Percentiles rank a stretch among this genome's conserved stretches.
These are phyloP conservation scores for Colletotrichum sp. DNA, from an alignment of 2,329 filamentous ascomycete genomes.

Conservation along the genomic window DNA sequence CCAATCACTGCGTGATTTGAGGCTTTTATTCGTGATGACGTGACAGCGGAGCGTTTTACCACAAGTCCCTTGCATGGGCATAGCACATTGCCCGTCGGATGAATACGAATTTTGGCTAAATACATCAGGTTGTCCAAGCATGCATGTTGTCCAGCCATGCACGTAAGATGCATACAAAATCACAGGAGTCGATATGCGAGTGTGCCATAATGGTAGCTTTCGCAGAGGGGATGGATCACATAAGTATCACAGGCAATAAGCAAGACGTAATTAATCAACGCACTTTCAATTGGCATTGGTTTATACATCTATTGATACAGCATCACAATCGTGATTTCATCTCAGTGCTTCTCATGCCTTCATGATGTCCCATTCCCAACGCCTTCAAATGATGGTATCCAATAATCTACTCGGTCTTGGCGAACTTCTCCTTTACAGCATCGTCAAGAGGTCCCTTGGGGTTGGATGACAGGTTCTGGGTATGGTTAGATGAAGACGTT, in stretches of 20 bases:
- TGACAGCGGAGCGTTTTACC: not conserved
- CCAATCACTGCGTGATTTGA: not conserved
- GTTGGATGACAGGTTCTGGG: slow-evolving; percentile 65
- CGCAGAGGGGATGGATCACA: not conserved
- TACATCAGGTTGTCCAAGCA: no score
- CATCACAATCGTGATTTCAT: slow-evolving; percentile 5
- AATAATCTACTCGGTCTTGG: slow-evolving; percentile 44
- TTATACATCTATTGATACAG: not conserved
- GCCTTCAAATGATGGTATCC: not conserved
- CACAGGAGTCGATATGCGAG: no score
- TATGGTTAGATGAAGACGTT: not conserved
- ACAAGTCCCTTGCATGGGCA: not conserved
- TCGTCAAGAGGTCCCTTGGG: slow-evolving; percentile 69
- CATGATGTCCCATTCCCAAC: not conserved
- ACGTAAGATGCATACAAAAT: not conserved
- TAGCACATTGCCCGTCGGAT: no score
- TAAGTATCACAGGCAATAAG: not conserved
- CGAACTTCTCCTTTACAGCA: slow-evolving; percentile 63
- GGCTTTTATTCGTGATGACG: not conserved
- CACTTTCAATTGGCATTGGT: not conserved
- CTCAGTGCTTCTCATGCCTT: not conserved
- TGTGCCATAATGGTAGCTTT: not conserved
- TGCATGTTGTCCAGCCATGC: not conserved
- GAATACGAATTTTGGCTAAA: no score
- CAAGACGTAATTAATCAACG: not conserved